A percentile compares a stretch with the other conserved stretches of the same genome.
Evolutionary conservation across 805 yeast genomes (phyloP).

Genomic region (Wickerhamomyces xylosicus): DNA sequence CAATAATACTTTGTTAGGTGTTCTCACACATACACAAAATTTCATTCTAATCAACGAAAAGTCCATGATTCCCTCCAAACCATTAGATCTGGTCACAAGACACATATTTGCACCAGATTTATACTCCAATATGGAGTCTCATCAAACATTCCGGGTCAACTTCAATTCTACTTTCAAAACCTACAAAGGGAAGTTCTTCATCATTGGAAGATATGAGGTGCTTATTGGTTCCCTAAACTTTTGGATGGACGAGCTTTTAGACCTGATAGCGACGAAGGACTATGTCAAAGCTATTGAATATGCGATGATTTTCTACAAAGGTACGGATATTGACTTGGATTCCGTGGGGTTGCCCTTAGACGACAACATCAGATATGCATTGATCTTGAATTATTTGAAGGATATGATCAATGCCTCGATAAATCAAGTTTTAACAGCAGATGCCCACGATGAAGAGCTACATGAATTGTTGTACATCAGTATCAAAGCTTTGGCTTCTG

Average conservation of each 20-base stretch:
- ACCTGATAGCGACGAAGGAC: slow-evolving; percentile 41
- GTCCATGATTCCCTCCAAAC: slow-evolving; percentile 22
- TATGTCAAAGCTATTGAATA: slow-evolving; percentile 47
- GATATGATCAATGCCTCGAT: slow-evolving; percentile 36
- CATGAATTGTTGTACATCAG: slow-evolving; percentile 25
- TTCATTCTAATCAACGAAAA: slow-evolving; percentile 31
- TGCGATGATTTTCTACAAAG: slow-evolving; percentile 42
- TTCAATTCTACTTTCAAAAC: slow-evolving; percentile 22
- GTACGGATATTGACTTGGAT: slow-evolving; percentile 33
- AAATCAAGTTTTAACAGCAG: slow-evolving; percentile 11
- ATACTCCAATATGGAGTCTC: slow-evolving; percentile 14
- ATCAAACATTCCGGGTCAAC: slow-evolving; percentile 5
- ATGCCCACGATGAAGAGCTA: slow-evolving; percentile 16
- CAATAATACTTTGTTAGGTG: slow-evolving; percentile 26
- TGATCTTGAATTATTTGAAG: slow-evolving; percentile 43
- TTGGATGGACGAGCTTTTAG: slow-evolving; percentile 56
- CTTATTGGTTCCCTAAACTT: slow-evolving; percentile 47
- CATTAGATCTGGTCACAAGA: slow-evolving; percentile 14
- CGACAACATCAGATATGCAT: slow-evolving; percentile 29
- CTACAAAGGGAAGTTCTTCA: slow-evolving; percentile 36
- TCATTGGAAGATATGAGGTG: slow-evolving; percentile 42
- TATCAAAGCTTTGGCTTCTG: slow-evolving; percentile 30
- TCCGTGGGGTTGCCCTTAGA: slow-evolving; percentile 48
- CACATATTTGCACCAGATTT: slow-evolving; percentile 27
- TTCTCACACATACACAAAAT: slow-evolving; percentile 36